Evolutionary conservation across 139 green algal genomes (phyloP).

Genomic region (Micromonas commoda): DNA sequence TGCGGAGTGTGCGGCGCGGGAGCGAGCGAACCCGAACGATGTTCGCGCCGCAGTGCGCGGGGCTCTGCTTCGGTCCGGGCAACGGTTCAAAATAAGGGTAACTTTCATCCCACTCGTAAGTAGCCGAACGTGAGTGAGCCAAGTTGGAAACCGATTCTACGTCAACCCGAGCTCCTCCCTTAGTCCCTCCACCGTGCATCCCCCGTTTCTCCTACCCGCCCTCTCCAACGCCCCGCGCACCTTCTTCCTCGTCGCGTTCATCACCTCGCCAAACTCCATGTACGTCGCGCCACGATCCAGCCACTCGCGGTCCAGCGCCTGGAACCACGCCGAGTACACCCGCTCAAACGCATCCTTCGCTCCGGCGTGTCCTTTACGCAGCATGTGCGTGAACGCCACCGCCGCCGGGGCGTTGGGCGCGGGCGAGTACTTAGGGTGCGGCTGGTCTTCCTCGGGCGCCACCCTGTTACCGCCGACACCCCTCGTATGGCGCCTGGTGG

Average conservation of each 20-base stretch:
- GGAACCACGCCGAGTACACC: constrained; percentile 4
- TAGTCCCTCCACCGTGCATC: neutral
- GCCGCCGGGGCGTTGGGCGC: neutral
- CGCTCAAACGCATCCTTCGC: constrained; percentile 16
- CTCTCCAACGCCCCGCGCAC: neutral
- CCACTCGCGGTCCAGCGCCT: constrained; percentile 13
- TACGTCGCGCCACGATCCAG: constrained; percentile 10
- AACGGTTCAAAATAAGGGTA: too few relatives aligned
- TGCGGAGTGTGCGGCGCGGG: too few relatives aligned
- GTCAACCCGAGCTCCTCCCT: neutral
- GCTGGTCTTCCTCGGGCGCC: too few relatives aligned
- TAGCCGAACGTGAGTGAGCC: too few relatives aligned
- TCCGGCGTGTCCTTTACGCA: neutral
- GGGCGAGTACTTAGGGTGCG: too few relatives aligned
- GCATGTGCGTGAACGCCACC: neutral
- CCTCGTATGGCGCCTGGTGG: too few relatives aligned
- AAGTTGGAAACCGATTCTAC: too few relatives aligned
- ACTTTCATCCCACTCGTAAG: too few relatives aligned
- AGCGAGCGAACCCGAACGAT: too few relatives aligned
- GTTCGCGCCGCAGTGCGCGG: too few relatives aligned
- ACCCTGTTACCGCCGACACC: too few relatives aligned
- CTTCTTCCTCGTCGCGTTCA: neutral
- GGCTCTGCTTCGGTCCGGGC: too few relatives aligned
- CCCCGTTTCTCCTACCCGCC: neutral
- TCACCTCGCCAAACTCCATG: constrained; percentile 24